A percentile compares a stretch with the other conserved stretches of the same genome.
Evolutionary conservation across 148 eudicot genomes (phyloP).

Genomic region (Vaccinium macrocarpon): DNA sequence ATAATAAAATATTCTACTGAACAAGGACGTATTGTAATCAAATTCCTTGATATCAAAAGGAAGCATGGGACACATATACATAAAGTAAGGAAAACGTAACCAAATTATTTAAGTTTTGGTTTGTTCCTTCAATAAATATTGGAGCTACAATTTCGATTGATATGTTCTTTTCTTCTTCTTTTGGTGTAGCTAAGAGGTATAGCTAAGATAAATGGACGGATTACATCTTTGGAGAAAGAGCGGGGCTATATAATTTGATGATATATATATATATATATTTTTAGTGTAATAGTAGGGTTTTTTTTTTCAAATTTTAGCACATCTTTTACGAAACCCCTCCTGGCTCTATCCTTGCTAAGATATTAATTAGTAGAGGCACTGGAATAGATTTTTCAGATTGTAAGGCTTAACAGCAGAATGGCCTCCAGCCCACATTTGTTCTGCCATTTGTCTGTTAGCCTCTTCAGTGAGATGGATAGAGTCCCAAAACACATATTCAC

Average conservation of each 20-base stretch:
- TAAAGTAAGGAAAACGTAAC: not conserved
- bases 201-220: no score
- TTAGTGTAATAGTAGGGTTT: no score
- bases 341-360: no score
- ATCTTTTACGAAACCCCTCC: no score
- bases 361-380: not conserved
- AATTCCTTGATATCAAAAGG: not conserved
- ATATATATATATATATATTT: no score
- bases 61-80: not conserved
- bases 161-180: not conserved
- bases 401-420: conserved; percentile 8
- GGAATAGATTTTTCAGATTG: conserved; percentile 18
- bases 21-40: not conserved
- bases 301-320: no score
- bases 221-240: no score
- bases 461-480: conserved; percentile 39
- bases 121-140: not conserved
- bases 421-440: conserved; percentile 35
- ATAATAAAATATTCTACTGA: not conserved
- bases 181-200: no score
- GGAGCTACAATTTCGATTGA: not conserved
- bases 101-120: not conserved
- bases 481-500: conserved; percentile 41
- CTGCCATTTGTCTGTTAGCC: conserved; percentile 34
- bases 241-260: no score